Evolutionary conservation across 805 yeast species (phyloP), one percentile per base, ranked within the genome.

Genomic region (Metschnikowia aberdeeniae): DNA sequence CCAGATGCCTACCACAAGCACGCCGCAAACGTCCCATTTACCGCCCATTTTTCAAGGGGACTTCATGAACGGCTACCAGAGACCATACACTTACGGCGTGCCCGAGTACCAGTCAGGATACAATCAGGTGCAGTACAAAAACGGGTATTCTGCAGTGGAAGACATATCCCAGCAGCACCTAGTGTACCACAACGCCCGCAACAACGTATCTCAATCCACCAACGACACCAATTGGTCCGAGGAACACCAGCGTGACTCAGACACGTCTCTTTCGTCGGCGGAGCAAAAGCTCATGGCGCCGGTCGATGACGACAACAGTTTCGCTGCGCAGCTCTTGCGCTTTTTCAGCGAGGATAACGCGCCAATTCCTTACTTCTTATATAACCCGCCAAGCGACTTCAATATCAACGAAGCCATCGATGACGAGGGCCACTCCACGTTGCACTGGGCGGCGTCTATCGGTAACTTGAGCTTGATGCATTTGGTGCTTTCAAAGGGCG

Each of bases 361-460:
- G 1, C 58, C 64, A 3, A 71, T 86, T 24, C 95, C 95, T 0
- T 79, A 76, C 20, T 81, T 86, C 57, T 67, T 87, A 12, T 67
- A 76, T 32, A 73, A 80, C 52, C 84, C 88, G 0, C 82, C 86
- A 2, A 71, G 75, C 20, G 84, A 78, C 43, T 82, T 85, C 55
- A 80, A 86, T 52, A 76, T 86, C 49, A 68, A 82, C 60, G 87
- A 85, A 43, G 82, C 89, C 4, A 87, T 93, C 22, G 99, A 93
- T 61, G 90, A 87, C 47, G 97, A 93, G 59, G 95, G 96, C 1
- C 95, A 93, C 60, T 86, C 97, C 0, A 85, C 96, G 1, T 81
- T 93, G 54, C 99, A 93, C 65, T 93, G 98, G 97, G 96, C 98
- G 0, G 89, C 97, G 49, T 86, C 98, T 1, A 89, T 93, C 78